Conservation (phyloP, 2,329 filamentous ascomycete species). For the Neofusicoccum kwambonambiense region DNA sequence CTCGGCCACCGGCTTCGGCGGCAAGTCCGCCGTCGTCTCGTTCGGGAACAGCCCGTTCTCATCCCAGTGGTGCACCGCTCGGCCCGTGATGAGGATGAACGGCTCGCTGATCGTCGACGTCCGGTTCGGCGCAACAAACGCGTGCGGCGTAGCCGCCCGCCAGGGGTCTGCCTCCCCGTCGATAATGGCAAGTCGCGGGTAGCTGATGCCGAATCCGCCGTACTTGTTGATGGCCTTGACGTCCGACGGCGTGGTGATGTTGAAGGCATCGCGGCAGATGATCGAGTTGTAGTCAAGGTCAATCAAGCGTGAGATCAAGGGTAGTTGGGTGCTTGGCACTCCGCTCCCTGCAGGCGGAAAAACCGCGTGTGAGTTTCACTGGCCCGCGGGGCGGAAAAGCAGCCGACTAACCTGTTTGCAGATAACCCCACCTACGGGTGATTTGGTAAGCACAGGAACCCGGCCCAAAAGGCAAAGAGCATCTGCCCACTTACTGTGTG, state of each 20-base stretch:
- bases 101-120: conserved; percentile 64
- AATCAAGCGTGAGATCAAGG: conserved; percentile 70
- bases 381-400: background rate
- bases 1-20: conserved; percentile 58
- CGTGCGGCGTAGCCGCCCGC: conserved; percentile 71
- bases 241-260: conserved; percentile 63
- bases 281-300: conserved; percentile 61
- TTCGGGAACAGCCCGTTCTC: conserved; percentile 67
- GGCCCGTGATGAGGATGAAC: conserved; percentile 67
- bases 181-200: conserved; percentile 72
- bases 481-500: conserved; percentile 32
- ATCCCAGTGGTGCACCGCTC: conserved; percentile 78
- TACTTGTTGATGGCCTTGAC: conserved; percentile 70
- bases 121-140: conserved; percentile 58
- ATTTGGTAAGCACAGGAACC: conserved; percentile 20
- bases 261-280: conserved; percentile 68
- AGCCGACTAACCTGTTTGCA: conserved; percentile 53
- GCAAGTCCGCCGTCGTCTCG: conserved; percentile 58
- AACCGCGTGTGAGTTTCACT: background rate
- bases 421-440: conserved; percentile 68
- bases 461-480: background rate
- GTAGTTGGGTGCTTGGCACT: conserved; percentile 61
- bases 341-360: conserved; percentile 54
- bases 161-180: conserved; percentile 80
- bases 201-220: conserved; percentile 70